These are phyloP conservation scores for Zygotorulaspora mrakii DNA, from an alignment of 1,139 yeast species.

Conservation along the genomic window DNA sequence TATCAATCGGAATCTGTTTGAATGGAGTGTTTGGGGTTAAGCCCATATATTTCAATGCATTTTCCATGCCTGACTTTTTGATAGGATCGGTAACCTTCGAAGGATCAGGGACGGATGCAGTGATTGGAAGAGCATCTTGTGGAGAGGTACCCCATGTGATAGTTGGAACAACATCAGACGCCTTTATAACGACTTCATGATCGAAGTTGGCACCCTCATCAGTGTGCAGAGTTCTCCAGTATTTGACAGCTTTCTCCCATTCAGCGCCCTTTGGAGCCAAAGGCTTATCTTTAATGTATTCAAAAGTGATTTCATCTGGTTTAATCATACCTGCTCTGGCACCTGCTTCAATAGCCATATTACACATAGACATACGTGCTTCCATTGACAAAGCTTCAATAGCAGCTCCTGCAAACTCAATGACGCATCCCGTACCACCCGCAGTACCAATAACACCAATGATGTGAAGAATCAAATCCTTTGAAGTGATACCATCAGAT, in stretches of 20 bases:
- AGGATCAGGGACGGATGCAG: constrained; percentile 89
- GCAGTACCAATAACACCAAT: constrained; percentile 98
- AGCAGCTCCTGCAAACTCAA: constrained; percentile 95
- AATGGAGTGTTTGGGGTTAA: constrained; percentile 79
- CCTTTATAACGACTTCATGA: constrained; percentile 73
- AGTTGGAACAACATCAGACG: constrained; percentile 86
- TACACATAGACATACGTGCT: constrained; percentile 99
- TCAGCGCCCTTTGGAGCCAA: constrained; percentile 88
- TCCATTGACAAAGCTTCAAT: constrained; percentile 88
- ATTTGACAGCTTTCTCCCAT: constrained; percentile 89
- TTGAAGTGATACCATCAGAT: constrained; percentile 85
- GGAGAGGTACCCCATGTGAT: constrained; percentile 99
- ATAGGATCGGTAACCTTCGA: constrained; percentile 65
- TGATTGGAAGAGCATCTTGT: constrained; percentile 94
- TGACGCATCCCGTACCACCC: constrained; percentile 97
- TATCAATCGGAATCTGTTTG: constrained; percentile 69
- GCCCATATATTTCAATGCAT: constrained; percentile 92
- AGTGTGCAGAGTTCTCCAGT: constrained; percentile 84
- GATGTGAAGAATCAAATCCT: constrained; percentile 89
- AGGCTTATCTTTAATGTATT: constrained; percentile 88
- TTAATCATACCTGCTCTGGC: constrained; percentile 99
- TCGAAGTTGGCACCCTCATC: constrained; percentile 91
- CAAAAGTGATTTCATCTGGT: constrained; percentile 85
- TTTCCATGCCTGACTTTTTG: constrained; percentile 77
- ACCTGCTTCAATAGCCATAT: constrained; percentile 98